Evolutionary conservation across 2,329 filamentous ascomycete genomes (phyloP).

Genomic region (Berkeleyomyces rouxiae): DNA sequence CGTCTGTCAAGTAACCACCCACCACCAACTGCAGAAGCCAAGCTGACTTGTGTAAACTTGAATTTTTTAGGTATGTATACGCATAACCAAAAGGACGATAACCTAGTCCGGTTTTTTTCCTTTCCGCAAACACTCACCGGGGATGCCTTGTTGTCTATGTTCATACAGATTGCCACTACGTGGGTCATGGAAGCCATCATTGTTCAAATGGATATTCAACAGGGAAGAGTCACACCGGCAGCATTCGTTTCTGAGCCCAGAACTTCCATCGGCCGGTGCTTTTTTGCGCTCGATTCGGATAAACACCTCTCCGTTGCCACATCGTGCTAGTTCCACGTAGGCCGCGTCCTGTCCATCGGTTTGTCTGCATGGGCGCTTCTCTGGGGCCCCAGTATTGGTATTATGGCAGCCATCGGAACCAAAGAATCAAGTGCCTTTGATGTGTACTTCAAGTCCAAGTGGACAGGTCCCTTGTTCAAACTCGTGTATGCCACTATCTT

Average conservation of each 20-base stretch:
- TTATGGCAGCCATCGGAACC: slow-evolving; percentile 25
- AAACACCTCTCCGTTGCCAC: slow-evolving; percentile 16
- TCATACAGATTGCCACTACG: slow-evolving; percentile 33
- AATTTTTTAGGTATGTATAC: slow-evolving; percentile 29
- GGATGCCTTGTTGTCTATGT: slow-evolving; percentile 34
- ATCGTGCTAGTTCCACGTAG: slow-evolving; percentile 30
- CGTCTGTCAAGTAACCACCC: too few species aligned
- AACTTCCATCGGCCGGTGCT: slow-evolving; percentile 26
- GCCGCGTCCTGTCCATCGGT: slow-evolving; percentile 22
- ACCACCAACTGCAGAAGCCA: neutral
- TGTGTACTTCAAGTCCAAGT: slow-evolving; percentile 26
- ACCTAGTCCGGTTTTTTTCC: slow-evolving; percentile 28
- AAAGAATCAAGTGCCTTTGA: slow-evolving; percentile 22
- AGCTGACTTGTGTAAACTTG: neutral
- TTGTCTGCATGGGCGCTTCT: slow-evolving; percentile 26
- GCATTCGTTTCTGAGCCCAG: slow-evolving; percentile 23
- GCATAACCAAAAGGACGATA: slow-evolving; percentile 19
- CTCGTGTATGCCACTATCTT: slow-evolving; percentile 30
- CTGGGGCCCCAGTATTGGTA: slow-evolving; percentile 28
- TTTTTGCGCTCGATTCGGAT: slow-evolving; percentile 25
- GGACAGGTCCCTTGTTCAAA: slow-evolving; percentile 35
- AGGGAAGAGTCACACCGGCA: slow-evolving; percentile 30
- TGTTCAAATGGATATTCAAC: slow-evolving; percentile 31
- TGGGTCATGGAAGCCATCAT: slow-evolving; percentile 33
- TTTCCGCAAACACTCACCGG: slow-evolving; percentile 35